These are phyloP conservation scores for Senna siamea DNA, from an alignment of 306 rosid genomes.

Conservation along the genomic window DNA sequence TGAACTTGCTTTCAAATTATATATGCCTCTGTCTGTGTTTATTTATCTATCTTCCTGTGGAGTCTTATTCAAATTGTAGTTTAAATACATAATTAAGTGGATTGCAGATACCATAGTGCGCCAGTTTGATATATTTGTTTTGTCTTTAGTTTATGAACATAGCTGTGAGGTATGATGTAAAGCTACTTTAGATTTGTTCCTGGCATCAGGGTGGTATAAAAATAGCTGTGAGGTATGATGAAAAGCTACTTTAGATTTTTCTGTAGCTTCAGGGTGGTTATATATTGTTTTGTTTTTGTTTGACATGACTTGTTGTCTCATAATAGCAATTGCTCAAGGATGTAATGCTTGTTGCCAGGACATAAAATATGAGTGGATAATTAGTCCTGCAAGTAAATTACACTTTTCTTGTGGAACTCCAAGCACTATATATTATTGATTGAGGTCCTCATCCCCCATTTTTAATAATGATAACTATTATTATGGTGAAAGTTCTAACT, in stretches of 20 bases:
- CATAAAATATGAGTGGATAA: background rate
- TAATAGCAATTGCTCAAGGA: constrained; percentile 1
- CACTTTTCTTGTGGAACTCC: background rate
- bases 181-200: background rate
- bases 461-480: background rate
- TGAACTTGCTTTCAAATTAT: background rate
- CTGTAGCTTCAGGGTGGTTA: background rate
- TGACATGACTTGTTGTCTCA: background rate
- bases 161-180: background rate
- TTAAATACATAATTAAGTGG: background rate
- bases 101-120: background rate
- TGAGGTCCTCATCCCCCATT: background rate
- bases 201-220: background rate
- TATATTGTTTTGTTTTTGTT: background rate
- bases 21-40: background rate
- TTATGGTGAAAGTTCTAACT: constrained; percentile 34
- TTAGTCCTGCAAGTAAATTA: background rate
- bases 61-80: background rate
- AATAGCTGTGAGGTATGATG: background rate
- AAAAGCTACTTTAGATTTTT: background rate
- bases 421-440: background rate
- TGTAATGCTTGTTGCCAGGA: background rate
- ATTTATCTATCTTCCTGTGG: background rate
- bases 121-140: background rate
- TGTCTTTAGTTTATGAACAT: background rate